These are phyloP conservation scores for Aspergillus oerlinghausenensis DNA, from an alignment of 2,329 filamentous ascomycete species.

Conservation along the genomic window DNA sequence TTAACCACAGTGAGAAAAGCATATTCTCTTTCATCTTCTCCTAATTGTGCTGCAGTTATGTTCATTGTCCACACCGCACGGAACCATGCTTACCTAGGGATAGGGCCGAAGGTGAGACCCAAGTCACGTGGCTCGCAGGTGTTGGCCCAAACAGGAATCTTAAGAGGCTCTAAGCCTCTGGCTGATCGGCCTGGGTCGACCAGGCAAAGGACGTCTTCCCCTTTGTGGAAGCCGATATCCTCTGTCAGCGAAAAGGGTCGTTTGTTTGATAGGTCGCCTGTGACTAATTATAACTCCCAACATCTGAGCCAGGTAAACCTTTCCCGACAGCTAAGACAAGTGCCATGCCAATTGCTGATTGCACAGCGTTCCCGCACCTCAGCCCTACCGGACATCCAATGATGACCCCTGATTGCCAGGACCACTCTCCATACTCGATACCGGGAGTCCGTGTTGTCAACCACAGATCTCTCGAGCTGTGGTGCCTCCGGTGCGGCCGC, in stretches of 20 bases:
- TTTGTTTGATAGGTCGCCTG: not conserved
- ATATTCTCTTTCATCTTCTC: not conserved
- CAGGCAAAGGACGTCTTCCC: not conserved
- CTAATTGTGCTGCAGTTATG: not conserved
- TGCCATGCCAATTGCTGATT: not conserved
- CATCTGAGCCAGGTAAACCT: not conserved
- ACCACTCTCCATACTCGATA: not conserved
- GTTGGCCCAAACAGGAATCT: too few relatives aligned
- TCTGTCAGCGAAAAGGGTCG: not conserved
- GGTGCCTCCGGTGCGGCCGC: too few relatives aligned
- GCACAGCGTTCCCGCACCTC: not conserved
- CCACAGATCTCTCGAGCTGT: not conserved
- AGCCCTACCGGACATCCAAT: constrained; percentile 6
- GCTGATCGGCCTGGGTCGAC: not conserved
- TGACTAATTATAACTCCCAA: not conserved
- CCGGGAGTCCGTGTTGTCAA: not conserved
- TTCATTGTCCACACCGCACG: not conserved
- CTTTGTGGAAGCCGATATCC: not conserved
- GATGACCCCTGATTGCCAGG: not conserved
- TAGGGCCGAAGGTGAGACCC: not conserved
- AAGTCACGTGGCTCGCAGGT: too few relatives aligned
- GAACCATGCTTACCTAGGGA: not conserved
- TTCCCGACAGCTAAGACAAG: not conserved
- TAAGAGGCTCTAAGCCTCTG: not conserved
- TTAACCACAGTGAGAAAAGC: not conserved